Evolutionary conservation across 305 asterid genomes (phyloP), one percentile per base, ranked within the genome.

Genomic region (Stenogyne calaminthoides): DNA sequence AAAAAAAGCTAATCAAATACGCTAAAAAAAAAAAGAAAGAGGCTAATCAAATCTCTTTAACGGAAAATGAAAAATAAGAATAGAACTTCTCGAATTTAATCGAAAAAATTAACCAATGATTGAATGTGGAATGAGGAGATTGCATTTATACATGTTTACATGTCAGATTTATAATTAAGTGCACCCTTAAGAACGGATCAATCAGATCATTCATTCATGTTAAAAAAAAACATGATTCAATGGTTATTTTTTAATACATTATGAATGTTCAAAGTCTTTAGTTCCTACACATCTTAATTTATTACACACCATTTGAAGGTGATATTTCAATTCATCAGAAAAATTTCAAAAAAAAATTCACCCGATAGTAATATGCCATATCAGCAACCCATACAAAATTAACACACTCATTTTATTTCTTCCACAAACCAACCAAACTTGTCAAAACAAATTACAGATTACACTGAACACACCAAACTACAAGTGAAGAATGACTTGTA

Each of bases 401-500:
- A 19, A 18, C 16, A 15, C 36, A 1, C 7, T 36, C 67, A 61
- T 9, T 63, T 19, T 4, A 49, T 73, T 39, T 39, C 52, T 34
- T 67, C 29, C 55, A 60, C 32, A 40, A 29, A 27, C 64, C 51
- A 64, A 56, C 56, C 16, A 49, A 63, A 70, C 52, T 49, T 49
- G 3, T n/a, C 55, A 14, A 46, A 32, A 44, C 59, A 47, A 25
- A 51, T 47, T n/a, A 15, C 15, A 34, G 29, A 72, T 1, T 27
- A n/a, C 55, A 56, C 14, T 54, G 51, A 55, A 63, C n/a, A 42
- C 42, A 44, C 54, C 25, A 58, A 59, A 56, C 44, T 29, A 62
- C 32, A 54, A 20, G 44, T 55, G 60, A 20, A 55, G 42, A 36
- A 16, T n/a, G 67, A 2, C 4, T 16, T 15, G 6, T 14, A 37